phyloP scores from a whole-genome alignment of 2,329 filamentous ascomycete species.

The Coniochaeta hoffmannii region DNA sequence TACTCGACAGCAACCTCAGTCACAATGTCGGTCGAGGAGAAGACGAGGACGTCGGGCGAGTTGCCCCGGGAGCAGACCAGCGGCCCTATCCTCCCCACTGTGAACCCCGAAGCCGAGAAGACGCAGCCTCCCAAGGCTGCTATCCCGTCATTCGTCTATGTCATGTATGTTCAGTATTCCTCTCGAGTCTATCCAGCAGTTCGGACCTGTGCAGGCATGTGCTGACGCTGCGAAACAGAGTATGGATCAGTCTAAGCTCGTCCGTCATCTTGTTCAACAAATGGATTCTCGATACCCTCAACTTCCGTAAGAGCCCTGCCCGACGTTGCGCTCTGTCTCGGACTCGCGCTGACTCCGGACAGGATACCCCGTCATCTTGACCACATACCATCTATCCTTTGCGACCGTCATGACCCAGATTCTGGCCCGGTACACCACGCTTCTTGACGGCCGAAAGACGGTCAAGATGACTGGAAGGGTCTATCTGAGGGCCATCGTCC shows the following conservation, averaged over 20 bases:
- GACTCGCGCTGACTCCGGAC: slow-evolving; percentile 16
- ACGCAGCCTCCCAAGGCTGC: slow-evolving; percentile 53
- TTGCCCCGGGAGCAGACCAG: slow-evolving; percentile 49
- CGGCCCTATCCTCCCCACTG: slow-evolving; percentile 64
- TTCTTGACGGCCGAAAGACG: slow-evolving; percentile 89
- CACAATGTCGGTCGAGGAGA: slow-evolving; percentile 65
- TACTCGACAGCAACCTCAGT: background rate
- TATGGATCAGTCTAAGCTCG: slow-evolving; percentile 89
- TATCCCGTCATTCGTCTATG: slow-evolving; percentile 80
- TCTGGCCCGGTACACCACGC: slow-evolving; percentile 78
- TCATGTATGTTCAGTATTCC: slow-evolving; percentile 45
- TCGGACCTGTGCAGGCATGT: background rate
- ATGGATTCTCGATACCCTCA: slow-evolving; percentile 81
- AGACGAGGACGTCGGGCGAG: slow-evolving; percentile 77
- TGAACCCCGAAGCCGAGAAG: slow-evolving; percentile 72
- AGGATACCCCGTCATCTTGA: slow-evolving; percentile 74
- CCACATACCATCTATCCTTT: slow-evolving; percentile 92
- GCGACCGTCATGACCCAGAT: slow-evolving; percentile 92
- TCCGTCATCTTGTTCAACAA: slow-evolving; percentile 99
- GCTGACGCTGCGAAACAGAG: slow-evolving; percentile 36
- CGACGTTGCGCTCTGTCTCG: background rate
- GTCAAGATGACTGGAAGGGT: slow-evolving; percentile 96
- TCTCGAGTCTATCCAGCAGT: background rate
- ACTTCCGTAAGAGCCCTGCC: slow-evolving; percentile 63
- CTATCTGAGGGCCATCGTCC: slow-evolving; percentile 87